Evolutionary conservation across 805 yeast species (phyloP), one percentile per base, ranked within the genome.

Genomic region (Cyberlindnera petersonii): DNA sequence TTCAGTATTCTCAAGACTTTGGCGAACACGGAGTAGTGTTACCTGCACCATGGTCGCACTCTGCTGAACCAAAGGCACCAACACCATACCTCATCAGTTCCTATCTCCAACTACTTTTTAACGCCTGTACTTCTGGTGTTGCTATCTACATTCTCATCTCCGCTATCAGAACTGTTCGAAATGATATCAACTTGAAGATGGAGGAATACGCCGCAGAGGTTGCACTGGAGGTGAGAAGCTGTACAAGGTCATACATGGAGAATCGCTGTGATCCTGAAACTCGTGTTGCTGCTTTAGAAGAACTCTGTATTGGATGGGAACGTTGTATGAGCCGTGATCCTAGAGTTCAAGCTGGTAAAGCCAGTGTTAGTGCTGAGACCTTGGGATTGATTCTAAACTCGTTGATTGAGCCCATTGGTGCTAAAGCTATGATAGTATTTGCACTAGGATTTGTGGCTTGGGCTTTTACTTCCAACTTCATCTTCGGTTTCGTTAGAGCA

Each of bases 401-500:
- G 0, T 65, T 83, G 39, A 66, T 82, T 15, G 86, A 82, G 47
- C 88, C 87, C 0, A 68, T 84, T 31, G 80, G 86, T 4, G 60
- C 71, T 45, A 79, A 81, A 54, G 75, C 82, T 15, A 64, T 79
- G 31, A 24, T 68, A 4, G 68, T 78, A 4, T 52, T 74, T 10
- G 48, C 66, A 4, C 47, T 68, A 9, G 61, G 59, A 1, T 43
- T 70, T 9, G 49, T 68, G 1, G 62, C 69, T n/a, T 62, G 75
- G 63, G 53, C 73, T 15, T 82, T 80, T 53, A 65, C 73, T 4
- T 72, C 79, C 20, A 84, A 84, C 53, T 77, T 82, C 46, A 59
- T 75, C 3, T 75, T 79, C 55, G 89, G 89, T 1, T 83, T 77
- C 46, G 63, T 81, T 4, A 63, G 86, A 39, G 87, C 70, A 9